These are phyloP conservation scores for Rubia tinctorum DNA, from an alignment of 305 asterid species.

Conservation along the genomic window DNA sequence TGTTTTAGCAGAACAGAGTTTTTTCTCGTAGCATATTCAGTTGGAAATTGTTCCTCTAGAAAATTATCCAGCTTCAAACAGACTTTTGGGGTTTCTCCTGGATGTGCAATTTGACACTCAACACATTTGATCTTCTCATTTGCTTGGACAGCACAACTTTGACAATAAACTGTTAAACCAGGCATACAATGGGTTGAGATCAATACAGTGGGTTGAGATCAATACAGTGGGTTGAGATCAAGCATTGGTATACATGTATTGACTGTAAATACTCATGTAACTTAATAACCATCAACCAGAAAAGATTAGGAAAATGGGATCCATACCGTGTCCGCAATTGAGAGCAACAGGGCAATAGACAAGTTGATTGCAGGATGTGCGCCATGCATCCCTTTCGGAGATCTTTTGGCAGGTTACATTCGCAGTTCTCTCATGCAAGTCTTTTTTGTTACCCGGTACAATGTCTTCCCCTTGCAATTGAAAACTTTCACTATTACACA, in stretches of 20 bases:
- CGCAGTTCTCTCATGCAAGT: too few relatives aligned
- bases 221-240: not conserved
- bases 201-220: not conserved
- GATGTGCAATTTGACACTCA: conserved; percentile 43
- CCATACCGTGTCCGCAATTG: conserved; percentile 57
- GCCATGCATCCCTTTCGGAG: conserved; percentile 37
- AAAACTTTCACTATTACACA: conserved; percentile 3
- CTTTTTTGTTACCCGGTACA: too few relatives aligned
- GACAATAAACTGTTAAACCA: conserved; percentile 36
- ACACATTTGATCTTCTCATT: conserved; percentile 33
- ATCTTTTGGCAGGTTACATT: conserved; percentile 25
- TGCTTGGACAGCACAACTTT: conserved; percentile 30
- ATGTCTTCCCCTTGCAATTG: too few relatives aligned
- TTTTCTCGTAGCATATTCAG: conserved; percentile 35
- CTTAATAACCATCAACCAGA: not conserved
- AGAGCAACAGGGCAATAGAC: conserved; percentile 43
- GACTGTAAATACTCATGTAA: not conserved
- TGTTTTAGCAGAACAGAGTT: conserved; percentile 24
- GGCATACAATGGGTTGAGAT: not conserved
- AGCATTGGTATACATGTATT: not conserved
- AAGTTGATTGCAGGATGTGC: conserved; percentile 38
- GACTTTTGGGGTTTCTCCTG: conserved; percentile 43
- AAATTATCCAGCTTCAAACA: conserved; percentile 50
- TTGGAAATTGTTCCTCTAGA: conserved; percentile 44
- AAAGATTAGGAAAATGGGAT: not conserved